Evolutionary conservation across 2,329 filamentous ascomycete species (phyloP), one percentile per base, ranked within the genome.

Genomic region (Bipolaris cookei): DNA sequence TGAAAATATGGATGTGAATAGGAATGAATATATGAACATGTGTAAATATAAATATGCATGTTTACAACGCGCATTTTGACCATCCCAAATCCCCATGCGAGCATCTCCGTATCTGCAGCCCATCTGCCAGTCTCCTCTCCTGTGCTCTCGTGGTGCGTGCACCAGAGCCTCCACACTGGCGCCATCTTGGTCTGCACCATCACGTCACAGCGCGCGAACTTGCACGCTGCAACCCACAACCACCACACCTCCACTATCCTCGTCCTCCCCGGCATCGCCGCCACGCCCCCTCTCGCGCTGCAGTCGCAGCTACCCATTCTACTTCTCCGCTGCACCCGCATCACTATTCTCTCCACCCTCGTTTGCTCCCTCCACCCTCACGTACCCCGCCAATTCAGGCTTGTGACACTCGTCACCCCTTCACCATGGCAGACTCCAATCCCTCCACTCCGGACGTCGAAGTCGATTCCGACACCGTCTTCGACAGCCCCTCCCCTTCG

Each of bases 401-500:
- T 56, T 37, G 51, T 59, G 41, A 43, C 45, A 47, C 35, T 34
- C 51, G 50, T 51, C 48, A 39, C 44, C 37, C 48, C 34, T n/a
- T 54, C 63, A 55, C 67, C 63, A 74, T 74, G 70, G 66, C 65
- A 28, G 48, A 51, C 51, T 71, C 71, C 48, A 61, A 68, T 42
- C 63, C 63, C 11, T 69, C 72, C 10, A 69, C 72, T 13, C 71
- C 71, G 20, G 70, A 69, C 53, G 67, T 63, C 57, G 71, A 73
- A 8, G 69, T 65, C 63, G 72, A 72, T 46, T 65, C 68, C 49
- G 71, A 73, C 47, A 64, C 63, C 39, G 70, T 71, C 53, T 69
- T 76, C 48, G 73, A 65, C 34, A 71, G 63, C 43, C 68, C 68
- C 41, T 71, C 70, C 13, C 73, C 72, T 38, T 69, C 71, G 16